phyloP scores from a whole-genome alignment of 768 basidiomycete species.

The Pulveroboletus sp. region DNA sequence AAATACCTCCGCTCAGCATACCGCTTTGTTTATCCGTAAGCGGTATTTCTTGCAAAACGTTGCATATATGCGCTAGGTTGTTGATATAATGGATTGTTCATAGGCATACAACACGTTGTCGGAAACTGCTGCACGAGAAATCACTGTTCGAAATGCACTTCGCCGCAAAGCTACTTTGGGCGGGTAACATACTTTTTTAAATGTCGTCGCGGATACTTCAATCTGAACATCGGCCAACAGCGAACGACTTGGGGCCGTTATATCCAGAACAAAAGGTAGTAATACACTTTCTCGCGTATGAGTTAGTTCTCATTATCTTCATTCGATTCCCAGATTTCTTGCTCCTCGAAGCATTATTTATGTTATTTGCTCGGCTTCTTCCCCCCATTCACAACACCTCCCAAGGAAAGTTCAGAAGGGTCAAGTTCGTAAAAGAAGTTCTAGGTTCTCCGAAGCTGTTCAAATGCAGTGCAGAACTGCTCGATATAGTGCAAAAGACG shows the following conservation, averaged over 20 bases:
- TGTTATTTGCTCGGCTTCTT: constrained; percentile 54
- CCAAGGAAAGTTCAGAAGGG: constrained; percentile 36
- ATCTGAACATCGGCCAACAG: constrained; percentile 26
- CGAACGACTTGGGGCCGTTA: constrained; percentile 43
- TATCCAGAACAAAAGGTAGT: constrained; percentile 49
- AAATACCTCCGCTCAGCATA: constrained; percentile 19
- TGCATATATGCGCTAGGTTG: constrained; percentile 28
- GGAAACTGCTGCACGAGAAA: constrained; percentile 42
- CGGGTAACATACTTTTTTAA: constrained; percentile 38
- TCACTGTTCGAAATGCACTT: constrained; percentile 44
- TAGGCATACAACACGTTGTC: constrained; percentile 55
- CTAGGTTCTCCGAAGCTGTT: constrained; percentile 41
- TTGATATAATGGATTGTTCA: constrained; percentile 13
- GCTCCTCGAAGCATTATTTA: constrained; percentile 53
- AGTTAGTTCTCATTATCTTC: background rate
- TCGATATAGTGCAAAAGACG: constrained; percentile 40
- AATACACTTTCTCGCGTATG: background rate
- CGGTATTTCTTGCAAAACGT: constrained; percentile 5
- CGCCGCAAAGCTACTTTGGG: constrained; percentile 45
- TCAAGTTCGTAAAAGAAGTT: constrained; percentile 50
- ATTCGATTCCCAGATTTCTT: constrained; percentile 46
- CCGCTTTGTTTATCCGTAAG: constrained; percentile 26
- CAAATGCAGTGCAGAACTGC: constrained; percentile 37
- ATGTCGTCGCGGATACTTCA: background rate
- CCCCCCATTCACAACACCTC: constrained; percentile 40